A percentile compares a stretch with the other conserved stretches of the same genome.
These are phyloP conservation scores for Phylloporus sp. DNA, from an alignment of 768 basidiomycete genomes.

Conservation along the genomic window DNA sequence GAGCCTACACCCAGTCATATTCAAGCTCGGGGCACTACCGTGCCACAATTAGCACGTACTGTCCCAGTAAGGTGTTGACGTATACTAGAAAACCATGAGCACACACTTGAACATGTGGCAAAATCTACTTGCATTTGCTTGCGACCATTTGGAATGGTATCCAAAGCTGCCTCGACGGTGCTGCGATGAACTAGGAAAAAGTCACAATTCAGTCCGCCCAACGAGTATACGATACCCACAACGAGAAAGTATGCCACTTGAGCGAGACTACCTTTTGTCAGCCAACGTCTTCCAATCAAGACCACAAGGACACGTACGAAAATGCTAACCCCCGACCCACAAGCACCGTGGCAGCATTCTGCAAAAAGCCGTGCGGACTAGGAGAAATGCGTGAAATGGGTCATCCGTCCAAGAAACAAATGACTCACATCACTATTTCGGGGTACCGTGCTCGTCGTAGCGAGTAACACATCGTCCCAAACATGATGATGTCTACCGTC, in stretches of 20 bases:
- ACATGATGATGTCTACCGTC: conserved; percentile 11
- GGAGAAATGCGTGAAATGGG: background rate
- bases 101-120: background rate
- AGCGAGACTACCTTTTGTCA: conserved; percentile 5
- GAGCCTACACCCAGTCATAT: conserved; percentile 18
- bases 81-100: conserved; percentile 21
- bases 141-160: conserved; percentile 26
- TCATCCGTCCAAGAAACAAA: background rate
- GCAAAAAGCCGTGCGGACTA: conserved; percentile 14
- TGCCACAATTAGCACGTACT: conserved; percentile 11
- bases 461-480: conserved; percentile 16
- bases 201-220: background rate
- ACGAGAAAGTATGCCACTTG: conserved; percentile 17
- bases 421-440: conserved; percentile 14
- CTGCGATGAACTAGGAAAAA: conserved; percentile 17
- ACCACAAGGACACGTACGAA: conserved; percentile 15
- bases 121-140: conserved; percentile 18
- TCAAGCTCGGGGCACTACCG: background rate
- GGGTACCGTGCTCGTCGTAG: conserved; percentile 18
- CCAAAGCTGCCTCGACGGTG: conserved; percentile 23
- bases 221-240: conserved; percentile 13
- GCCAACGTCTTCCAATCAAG: background rate
- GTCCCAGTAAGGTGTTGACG: conserved; percentile 25
- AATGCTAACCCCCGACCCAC: conserved; percentile 23
- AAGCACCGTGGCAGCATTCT: background rate